phyloP scores from a whole-genome alignment of 2,329 filamentous ascomycete species.

The Raffaelea deltoideospora region DNA sequence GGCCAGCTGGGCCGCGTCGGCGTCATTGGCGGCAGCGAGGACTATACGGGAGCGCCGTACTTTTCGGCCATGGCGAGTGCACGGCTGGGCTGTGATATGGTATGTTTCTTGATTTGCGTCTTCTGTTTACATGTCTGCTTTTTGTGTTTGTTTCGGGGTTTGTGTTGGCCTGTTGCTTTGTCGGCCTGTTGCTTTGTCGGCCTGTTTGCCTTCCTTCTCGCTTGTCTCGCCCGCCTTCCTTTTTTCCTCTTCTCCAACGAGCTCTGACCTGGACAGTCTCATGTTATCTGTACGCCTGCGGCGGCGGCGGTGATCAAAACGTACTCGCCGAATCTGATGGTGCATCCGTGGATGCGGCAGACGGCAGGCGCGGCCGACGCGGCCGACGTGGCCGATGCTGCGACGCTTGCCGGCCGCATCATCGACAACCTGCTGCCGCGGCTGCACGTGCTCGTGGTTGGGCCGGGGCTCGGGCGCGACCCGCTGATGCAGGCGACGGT shows the following conservation, averaged over 20 bases:
- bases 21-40: constrained; percentile 87
- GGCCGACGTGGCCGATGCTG: constrained; percentile 36
- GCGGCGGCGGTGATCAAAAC: constrained; percentile 87
- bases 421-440: constrained; percentile 66
- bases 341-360: constrained; percentile 88
- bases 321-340: constrained; percentile 97
- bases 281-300: constrained; percentile 87
- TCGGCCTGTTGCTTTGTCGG: not conserved
- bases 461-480: constrained; percentile 83
- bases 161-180: not conserved
- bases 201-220: no score
- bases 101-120: constrained; percentile 19
- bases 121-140: not conserved
- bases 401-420: constrained; percentile 49
- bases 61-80: constrained; percentile 97
- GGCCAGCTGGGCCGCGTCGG: constrained; percentile 84
- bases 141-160: not conserved
- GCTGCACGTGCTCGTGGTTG: constrained; percentile 83
- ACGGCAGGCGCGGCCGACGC: constrained; percentile 19
- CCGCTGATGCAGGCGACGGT: constrained; percentile 80
- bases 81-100: constrained; percentile 79
- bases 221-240: no score
- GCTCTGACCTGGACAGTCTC: constrained; percentile 39
- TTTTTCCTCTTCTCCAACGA: no score
- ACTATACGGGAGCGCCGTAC: constrained; percentile 95